phyloP scores from a whole-genome alignment of 2,329 filamentous ascomycete species.

The Colletotrichum lentis region DNA sequence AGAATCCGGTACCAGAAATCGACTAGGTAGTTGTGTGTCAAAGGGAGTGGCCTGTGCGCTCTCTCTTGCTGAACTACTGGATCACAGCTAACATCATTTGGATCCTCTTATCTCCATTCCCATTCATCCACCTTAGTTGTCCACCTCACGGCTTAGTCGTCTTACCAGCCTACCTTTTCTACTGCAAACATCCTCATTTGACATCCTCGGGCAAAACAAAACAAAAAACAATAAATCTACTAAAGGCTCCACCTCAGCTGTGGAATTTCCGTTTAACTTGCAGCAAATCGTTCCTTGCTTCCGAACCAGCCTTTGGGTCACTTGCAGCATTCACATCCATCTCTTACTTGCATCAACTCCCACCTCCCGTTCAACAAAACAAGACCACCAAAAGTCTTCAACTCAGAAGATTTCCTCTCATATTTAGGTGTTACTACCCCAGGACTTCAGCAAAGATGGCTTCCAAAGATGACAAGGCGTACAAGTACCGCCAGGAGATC shows the following conservation, averaged over 20 bases:
- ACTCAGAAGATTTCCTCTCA: not conserved
- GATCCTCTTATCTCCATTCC: not conserved
- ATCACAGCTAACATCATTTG: not conserved
- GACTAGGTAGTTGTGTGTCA: too few relatives aligned
- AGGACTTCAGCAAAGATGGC: slow-evolving; percentile 24
- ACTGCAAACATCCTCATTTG: too few relatives aligned
- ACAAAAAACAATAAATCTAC: not conserved
- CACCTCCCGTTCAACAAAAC: too few relatives aligned
- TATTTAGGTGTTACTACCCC: not conserved
- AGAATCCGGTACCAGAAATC: not conserved
- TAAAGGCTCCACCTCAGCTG: not conserved
- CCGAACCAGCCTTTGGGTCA: not conserved
- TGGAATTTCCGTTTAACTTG: not conserved
- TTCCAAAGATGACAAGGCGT: slow-evolving; percentile 69
- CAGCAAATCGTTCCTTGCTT: not conserved
- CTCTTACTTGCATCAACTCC: too few relatives aligned
- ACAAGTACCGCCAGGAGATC: slow-evolving; percentile 97
- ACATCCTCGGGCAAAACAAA: too few relatives aligned
- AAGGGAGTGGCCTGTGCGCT: not conserved
- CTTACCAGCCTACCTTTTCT: not conserved
- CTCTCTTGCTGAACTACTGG: not conserved
- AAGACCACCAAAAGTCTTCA: not conserved
- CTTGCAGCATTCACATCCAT: not conserved
- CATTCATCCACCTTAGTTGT: not conserved
- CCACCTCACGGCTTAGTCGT: not conserved